Conservation (phyloP, 495 filamentous ascomycete species). For the Schizothecium vesticola region DNA sequence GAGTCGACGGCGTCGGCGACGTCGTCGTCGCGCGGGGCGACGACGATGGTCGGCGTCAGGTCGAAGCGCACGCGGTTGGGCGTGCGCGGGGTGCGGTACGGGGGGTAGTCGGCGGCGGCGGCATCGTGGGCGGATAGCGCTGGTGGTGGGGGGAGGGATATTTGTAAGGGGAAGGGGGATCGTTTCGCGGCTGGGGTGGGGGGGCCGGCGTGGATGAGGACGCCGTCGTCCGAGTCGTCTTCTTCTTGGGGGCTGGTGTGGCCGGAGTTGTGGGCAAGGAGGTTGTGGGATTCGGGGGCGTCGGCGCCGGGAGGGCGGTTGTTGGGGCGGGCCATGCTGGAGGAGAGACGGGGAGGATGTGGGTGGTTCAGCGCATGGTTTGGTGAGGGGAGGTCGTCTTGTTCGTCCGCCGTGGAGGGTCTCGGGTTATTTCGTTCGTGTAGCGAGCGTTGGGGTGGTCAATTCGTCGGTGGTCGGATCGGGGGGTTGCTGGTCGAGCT, state of each 20-base stretch:
- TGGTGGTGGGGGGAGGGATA: not conserved
- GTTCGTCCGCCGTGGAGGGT: not conserved
- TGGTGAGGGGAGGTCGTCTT: not conserved
- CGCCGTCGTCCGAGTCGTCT: constrained; percentile 26
- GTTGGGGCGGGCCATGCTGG: not conserved
- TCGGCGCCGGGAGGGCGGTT: not conserved
- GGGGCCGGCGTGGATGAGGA: constrained; percentile 35
- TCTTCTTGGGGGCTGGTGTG: constrained; percentile 1
- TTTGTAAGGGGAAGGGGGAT: not conserved
- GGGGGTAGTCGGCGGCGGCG: constrained; percentile 17
- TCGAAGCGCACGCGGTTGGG: constrained; percentile 86
- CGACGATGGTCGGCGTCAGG: constrained; percentile 47
- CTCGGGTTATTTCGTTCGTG: not conserved
- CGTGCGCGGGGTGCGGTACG: constrained; percentile 64
- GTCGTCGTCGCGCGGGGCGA: constrained; percentile 17
- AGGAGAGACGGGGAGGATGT: not conserved
- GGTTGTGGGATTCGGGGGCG: constrained; percentile 4
- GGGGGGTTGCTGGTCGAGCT: not conserved
- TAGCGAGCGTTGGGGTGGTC: not conserved
- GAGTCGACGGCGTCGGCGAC: not conserved
- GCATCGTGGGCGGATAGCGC: not conserved
- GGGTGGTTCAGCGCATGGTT: constrained; percentile 15
- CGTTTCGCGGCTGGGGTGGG: not conserved
- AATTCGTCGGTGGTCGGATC: not conserved
- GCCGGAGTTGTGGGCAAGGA: not conserved